These are phyloP conservation scores for Bimuria novae-zelandiae DNA, from an alignment of 2,329 filamentous ascomycete species.

Conservation along the genomic window DNA sequence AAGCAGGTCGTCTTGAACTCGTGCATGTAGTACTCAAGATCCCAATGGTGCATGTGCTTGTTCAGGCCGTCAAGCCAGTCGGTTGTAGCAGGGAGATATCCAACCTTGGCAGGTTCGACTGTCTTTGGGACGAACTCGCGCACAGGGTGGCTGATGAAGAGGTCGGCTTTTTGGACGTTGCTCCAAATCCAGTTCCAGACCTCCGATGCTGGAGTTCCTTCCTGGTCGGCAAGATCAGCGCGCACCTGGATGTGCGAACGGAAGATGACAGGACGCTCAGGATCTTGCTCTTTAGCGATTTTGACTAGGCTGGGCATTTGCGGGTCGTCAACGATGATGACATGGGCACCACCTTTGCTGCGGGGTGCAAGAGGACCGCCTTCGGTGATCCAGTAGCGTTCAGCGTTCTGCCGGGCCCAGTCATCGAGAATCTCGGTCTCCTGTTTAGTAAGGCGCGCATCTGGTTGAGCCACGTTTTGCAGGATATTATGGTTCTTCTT, in stretches of 20 bases:
- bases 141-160: slow-evolving; percentile 84
- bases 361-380: slow-evolving; percentile 69
- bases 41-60: slow-evolving; percentile 72
- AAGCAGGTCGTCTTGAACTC: slow-evolving; percentile 70
- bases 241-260: slow-evolving; percentile 84
- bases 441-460: slow-evolving; percentile 66
- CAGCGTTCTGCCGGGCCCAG: slow-evolving; percentile 76
- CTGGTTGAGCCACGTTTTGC: slow-evolving; percentile 71
- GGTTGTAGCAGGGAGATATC: slow-evolving; percentile 78
- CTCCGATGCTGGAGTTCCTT: slow-evolving; percentile 70
- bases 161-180: slow-evolving; percentile 70
- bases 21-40: slow-evolving; percentile 73
- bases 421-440: slow-evolving; percentile 67
- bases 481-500: slow-evolving; percentile 90
- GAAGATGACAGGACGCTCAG: slow-evolving; percentile 77
- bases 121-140: slow-evolving; percentile 72
- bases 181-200: slow-evolving; percentile 78
- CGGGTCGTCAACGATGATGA: slow-evolving; percentile 80
- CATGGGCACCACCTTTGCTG: slow-evolving; percentile 72
- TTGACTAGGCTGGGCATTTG: slow-evolving; percentile 83
- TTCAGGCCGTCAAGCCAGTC: slow-evolving; percentile 86
- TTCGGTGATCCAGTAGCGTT: slow-evolving; percentile 72
- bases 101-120: slow-evolving; percentile 69
- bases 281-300: slow-evolving; percentile 71
- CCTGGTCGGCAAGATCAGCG: slow-evolving; percentile 68